These are phyloP conservation scores for Plectosphaerella cucumerina DNA, from an alignment of 2,329 filamentous ascomycete genomes.

Conservation along the genomic window DNA sequence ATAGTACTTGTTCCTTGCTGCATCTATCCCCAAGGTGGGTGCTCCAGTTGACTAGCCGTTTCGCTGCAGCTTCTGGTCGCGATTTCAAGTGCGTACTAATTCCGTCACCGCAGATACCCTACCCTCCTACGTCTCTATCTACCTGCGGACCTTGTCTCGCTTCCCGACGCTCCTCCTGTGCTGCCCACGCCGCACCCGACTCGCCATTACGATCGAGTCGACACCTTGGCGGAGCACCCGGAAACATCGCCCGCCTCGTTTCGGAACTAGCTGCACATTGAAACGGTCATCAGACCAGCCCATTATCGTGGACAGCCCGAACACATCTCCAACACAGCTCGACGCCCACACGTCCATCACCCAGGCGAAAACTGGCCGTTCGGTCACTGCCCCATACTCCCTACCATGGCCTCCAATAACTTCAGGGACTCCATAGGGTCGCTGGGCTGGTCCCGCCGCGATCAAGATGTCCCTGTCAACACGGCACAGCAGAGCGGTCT, in stretches of 20 bases:
- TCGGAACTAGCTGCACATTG: neutral
- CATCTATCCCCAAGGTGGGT: no score
- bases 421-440: conserved; percentile 96
- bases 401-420: conserved; percentile 74
- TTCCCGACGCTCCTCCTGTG: no score
- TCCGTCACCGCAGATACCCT: no score
- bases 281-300: neutral
- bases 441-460: conserved; percentile 87
- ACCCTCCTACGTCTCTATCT: no score
- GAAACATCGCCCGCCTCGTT: neutral
- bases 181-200: no score
- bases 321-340: neutral
- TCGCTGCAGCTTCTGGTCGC: no score
- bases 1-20: neutral
- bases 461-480: conserved; percentile 70
- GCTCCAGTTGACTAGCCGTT: no score
- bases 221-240: no score
- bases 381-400: neutral
- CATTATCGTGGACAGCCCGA: neutral
- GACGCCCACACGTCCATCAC: neutral
- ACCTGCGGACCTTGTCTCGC: no score
- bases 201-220: no score
- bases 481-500: conserved; percentile 69
- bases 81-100: no score
- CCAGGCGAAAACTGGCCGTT: neutral